Evolutionary conservation across 1,284 basidiomycete genomes (phyloP).

Genomic region (Leccinum subrobustum): DNA sequence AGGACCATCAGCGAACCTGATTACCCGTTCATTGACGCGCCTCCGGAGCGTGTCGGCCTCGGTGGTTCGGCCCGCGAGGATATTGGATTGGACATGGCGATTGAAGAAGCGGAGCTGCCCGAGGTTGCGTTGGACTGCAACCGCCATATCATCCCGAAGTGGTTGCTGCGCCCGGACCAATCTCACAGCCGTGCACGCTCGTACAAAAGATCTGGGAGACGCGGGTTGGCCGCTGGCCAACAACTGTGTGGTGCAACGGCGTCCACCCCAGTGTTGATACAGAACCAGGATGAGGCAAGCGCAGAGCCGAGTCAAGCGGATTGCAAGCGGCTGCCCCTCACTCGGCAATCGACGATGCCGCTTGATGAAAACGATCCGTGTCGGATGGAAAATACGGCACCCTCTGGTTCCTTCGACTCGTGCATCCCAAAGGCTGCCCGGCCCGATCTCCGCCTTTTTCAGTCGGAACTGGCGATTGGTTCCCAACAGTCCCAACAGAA

Average conservation of each 20-base stretch:
- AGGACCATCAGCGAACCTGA: slow-evolving; percentile 38
- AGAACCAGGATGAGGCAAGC: slow-evolving; percentile 16
- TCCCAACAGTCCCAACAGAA: slow-evolving; percentile 38
- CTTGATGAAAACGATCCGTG: slow-evolving; percentile 45
- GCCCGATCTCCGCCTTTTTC: slow-evolving; percentile 38
- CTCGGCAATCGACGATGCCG: slow-evolving; percentile 38
- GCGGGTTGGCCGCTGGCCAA: slow-evolving; percentile 31
- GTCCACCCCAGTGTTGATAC: slow-evolving; percentile 64
- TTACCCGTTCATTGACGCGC: slow-evolving; percentile 2
- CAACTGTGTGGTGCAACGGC: slow-evolving; percentile 52
- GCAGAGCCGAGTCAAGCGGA: slow-evolving; percentile 1
- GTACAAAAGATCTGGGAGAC: slow-evolving; percentile 40
- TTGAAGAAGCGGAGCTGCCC: slow-evolving; percentile 74
- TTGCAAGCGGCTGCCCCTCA: slow-evolving; percentile 42
- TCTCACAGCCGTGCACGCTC: slow-evolving; percentile 48
- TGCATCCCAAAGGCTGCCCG: slow-evolving; percentile 34
- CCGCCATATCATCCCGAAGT: slow-evolving; percentile 93
- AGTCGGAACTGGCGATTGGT: slow-evolving; percentile 38
- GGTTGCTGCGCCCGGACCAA: slow-evolving; percentile 66
- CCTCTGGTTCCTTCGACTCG: slow-evolving; percentile 20
- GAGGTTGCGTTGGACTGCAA: slow-evolving; percentile 93
- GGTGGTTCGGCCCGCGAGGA: slow-evolving; percentile 23
- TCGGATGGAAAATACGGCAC: slow-evolving; percentile 41
- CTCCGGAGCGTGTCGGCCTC: slow-evolving; percentile 9
- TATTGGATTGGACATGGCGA: slow-evolving; percentile 44